These are phyloP conservation scores for Protomyces lactucae-debilis DNA, from an alignment of 1,139 yeast genomes.

Conservation along the genomic window DNA sequence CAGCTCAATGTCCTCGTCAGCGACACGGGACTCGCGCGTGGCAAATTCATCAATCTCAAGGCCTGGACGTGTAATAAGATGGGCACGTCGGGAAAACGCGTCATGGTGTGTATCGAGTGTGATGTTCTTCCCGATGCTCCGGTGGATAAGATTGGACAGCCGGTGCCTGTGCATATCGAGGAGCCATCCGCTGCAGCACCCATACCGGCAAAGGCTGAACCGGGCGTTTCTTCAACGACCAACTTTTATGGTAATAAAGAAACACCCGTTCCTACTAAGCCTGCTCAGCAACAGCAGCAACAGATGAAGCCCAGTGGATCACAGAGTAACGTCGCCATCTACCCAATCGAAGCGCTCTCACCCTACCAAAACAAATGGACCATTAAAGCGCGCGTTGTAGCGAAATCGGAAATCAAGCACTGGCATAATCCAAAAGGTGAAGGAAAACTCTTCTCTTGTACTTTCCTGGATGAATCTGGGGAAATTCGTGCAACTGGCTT, in stretches of 20 bases:
- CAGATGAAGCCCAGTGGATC: constrained; percentile 2
- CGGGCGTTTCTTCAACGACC: constrained; percentile 23
- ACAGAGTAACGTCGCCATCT: constrained; percentile 40
- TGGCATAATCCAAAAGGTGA: constrained; percentile 85
- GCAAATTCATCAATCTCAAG: constrained; percentile 30
- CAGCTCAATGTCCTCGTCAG: constrained; percentile 29
- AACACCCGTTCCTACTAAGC: constrained; percentile 7
- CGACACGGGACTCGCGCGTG: constrained; percentile 28
- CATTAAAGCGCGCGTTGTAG: constrained; percentile 83
- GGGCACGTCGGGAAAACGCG: constrained; percentile 28
- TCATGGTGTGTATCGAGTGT: constrained; percentile 29
- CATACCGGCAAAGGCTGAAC: constrained; percentile 5
- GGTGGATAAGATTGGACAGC: constrained; percentile 31
- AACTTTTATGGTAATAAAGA: constrained; percentile 27
- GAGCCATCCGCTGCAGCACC: constrained; percentile 5
- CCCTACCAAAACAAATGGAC: constrained; percentile 92
- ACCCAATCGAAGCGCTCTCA: constrained; percentile 80
- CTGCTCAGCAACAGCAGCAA: constrained; percentile 9
- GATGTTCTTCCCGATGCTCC: constrained; percentile 29
- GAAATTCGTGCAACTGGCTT: constrained; percentile 96
- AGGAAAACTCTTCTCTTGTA: constrained; percentile 84
- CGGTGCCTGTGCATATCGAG: constrained; percentile 23
- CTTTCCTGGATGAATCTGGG: constrained; percentile 88
- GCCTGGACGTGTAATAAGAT: constrained; percentile 30
- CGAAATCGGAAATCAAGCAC: constrained; percentile 79